These are phyloP conservation scores for Piper betle DNA, from an alignment of 164 flowering plant species.

Conservation along the genomic window DNA sequence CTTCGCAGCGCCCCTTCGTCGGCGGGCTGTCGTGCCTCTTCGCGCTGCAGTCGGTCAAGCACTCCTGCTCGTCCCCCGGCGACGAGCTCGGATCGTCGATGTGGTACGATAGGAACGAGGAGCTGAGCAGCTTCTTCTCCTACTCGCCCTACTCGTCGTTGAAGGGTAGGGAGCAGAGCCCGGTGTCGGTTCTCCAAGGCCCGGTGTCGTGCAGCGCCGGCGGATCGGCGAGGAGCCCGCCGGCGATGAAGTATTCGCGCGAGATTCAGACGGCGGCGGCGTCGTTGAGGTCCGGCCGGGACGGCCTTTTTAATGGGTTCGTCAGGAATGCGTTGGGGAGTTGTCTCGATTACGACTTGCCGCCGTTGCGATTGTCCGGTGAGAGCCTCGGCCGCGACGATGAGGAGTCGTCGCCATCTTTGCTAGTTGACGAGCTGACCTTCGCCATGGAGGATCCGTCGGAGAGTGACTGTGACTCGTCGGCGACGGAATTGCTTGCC, in stretches of 20 bases:
- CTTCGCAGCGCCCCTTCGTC: conserved; percentile 37
- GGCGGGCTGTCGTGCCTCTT: conserved; percentile 87
- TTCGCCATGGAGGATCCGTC: conserved; percentile 63
- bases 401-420: background rate
- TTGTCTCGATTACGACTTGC: conserved; percentile 37
- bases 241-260: conserved; percentile 19
- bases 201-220: conserved; percentile 45
- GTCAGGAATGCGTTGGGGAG: conserved; percentile 55
- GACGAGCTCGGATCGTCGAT: conserved; percentile 36
- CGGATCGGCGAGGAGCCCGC: conserved; percentile 35
- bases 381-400: conserved; percentile 1
- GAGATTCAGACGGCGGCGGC: conserved; percentile 20
- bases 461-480: conserved; percentile 28
- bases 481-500: conserved; percentile 45
- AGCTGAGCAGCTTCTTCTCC: conserved; percentile 45
- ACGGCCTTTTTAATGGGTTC: conserved; percentile 58
- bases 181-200: conserved; percentile 80
- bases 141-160: conserved; percentile 31
- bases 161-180: conserved; percentile 66
- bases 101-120: conserved; percentile 51
- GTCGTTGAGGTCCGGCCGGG: conserved; percentile 21
- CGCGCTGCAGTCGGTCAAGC: conserved; percentile 37
- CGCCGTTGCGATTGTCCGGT: conserved; percentile 9
- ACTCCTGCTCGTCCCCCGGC: conserved; percentile 7
- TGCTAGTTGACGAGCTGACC: conserved; percentile 8